Evolutionary conservation across 1,284 basidiomycete species (phyloP), one percentile per base, ranked within the genome.

Genomic region (Tetrapyrgos nigripes): DNA sequence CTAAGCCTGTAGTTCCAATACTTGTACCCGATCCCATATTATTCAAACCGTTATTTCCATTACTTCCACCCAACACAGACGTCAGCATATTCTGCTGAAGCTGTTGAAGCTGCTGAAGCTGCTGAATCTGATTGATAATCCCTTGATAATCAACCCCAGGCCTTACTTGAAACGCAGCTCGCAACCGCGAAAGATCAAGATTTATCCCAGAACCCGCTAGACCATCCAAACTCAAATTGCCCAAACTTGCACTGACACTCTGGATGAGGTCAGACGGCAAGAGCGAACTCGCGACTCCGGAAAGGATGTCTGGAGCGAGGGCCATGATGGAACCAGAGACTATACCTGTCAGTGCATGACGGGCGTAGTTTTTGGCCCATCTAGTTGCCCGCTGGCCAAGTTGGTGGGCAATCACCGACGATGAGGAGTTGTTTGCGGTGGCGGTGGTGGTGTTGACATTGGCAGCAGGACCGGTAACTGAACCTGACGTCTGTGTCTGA

Each of bases 121-220:
- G 55, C n/a, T 70, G 46, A 19, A 73, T 64, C 6, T 68, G 66
- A 55, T 69, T 66, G 24, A 73, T 65, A 13, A 72, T 64, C 2
- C 60, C 63, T 54, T 69, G 66, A 62, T 74, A 74, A 59, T 73
- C 67, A 17, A 70, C 70, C 49, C 68, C 61, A 3, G 69, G 70
- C 35, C 61, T 58, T 2, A 66, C 70, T 53, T 71, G 63, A 33
- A 72, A 57, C 29, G 73, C 70, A 49, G 69, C 66, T 53, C 72
- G 69, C 40, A 74, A 51, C 28, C 70, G 65, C 3, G 64, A 57
- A 21, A 63, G 59, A 5, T 68, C 66, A 21, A 63, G 59, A 5
- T 68, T 65, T 14, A 72, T 57, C 2, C 68, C 67, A 6, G 55
- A 61, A n/a, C 44, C 29, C 10, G 26, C n/a, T n/a, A n/a, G n/a